Percentiles rank a stretch among this genome's conserved stretches.
Evolutionary conservation across 225 moss, liverwort and hornwort species (phyloP).

Genomic region (Pleurozium schreberi): DNA sequence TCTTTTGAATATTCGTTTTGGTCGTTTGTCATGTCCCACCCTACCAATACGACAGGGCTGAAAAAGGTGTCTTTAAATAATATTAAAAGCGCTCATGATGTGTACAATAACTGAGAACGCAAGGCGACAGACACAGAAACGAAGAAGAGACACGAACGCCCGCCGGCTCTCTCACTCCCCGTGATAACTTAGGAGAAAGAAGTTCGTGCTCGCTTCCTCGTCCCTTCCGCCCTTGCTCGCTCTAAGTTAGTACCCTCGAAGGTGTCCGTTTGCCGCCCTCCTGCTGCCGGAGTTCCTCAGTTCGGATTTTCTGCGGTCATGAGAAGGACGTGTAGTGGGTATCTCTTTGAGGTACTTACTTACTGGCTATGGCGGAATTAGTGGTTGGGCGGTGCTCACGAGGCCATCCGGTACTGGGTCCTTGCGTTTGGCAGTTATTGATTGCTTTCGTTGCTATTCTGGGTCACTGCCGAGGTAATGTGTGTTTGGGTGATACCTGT

Average conservation of each 20-base stretch:
- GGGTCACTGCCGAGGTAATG: not conserved
- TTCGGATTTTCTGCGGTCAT: not conserved
- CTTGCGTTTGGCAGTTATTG: not conserved
- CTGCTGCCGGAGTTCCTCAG: not conserved
- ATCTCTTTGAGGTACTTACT: not conserved
- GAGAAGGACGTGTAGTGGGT: not conserved
- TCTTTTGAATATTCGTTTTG: not conserved
- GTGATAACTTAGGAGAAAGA: not conserved
- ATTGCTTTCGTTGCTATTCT: not conserved
- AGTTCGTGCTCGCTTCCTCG: not conserved
- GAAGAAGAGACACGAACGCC: not conserved
- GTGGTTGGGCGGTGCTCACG: not conserved
- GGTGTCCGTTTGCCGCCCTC: not conserved
- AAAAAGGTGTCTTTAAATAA: not conserved
- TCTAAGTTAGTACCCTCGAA: not conserved
- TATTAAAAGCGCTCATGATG: not conserved
- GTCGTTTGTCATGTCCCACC: not conserved
- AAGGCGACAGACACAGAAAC: not conserved
- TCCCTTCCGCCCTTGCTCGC: not conserved
- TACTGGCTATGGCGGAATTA: not conserved
- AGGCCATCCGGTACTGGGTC: not conserved
- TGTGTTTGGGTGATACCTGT: not conserved
- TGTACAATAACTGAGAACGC: not conserved
- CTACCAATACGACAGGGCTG: not conserved
- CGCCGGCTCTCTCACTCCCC: not conserved